Conservation (phyloP, 495 filamentous ascomycete species). For the Tuber magnatum region DNA sequence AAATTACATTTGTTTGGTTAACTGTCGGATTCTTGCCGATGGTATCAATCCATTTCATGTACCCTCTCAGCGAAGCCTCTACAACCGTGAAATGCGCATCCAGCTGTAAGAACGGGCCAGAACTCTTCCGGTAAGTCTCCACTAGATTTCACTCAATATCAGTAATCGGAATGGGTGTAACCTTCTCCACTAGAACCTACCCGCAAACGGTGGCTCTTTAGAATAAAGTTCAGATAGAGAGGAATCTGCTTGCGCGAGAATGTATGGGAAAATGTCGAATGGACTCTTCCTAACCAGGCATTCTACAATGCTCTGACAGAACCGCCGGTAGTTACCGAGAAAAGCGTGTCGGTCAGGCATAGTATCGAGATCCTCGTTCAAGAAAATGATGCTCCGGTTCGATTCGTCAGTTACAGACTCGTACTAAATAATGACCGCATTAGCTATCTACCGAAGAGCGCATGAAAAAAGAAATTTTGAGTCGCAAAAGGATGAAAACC, state of each 20-base stretch:
- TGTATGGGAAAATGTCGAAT: constrained; percentile 77
- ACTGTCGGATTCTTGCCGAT: constrained; percentile 48
- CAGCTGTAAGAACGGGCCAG: constrained; percentile 64
- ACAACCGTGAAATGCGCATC: constrained; percentile 87
- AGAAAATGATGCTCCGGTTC: constrained; percentile 68
- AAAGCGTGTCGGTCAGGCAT: constrained; percentile 92
- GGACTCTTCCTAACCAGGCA: constrained; percentile 69
- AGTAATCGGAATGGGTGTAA: not conserved
- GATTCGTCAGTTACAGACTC: constrained; percentile 74
- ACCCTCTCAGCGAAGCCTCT: constrained; percentile 85
- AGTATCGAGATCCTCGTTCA: constrained; percentile 90
- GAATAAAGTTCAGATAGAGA: constrained; percentile 69
- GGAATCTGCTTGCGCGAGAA: constrained; percentile 66
- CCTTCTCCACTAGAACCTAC: constrained; percentile 45
- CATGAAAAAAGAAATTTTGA: constrained; percentile 7
- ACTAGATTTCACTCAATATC: constrained; percentile 47
- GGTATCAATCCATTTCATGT: constrained; percentile 64
- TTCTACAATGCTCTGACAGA: constrained; percentile 78
- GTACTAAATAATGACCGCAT: constrained; percentile 66
- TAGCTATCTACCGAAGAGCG: constrained; percentile 5
- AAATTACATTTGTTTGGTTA: constrained; percentile 50
- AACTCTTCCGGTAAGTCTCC: constrained; percentile 70
- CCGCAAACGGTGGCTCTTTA: constrained; percentile 58
- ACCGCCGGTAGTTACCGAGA: constrained; percentile 91
- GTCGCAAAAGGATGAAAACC: constrained; percentile 1